Evolutionary conservation across 2,329 filamentous ascomycete species (phyloP).

Genomic region (Immersiporthe knoxdaviesiana): DNA sequence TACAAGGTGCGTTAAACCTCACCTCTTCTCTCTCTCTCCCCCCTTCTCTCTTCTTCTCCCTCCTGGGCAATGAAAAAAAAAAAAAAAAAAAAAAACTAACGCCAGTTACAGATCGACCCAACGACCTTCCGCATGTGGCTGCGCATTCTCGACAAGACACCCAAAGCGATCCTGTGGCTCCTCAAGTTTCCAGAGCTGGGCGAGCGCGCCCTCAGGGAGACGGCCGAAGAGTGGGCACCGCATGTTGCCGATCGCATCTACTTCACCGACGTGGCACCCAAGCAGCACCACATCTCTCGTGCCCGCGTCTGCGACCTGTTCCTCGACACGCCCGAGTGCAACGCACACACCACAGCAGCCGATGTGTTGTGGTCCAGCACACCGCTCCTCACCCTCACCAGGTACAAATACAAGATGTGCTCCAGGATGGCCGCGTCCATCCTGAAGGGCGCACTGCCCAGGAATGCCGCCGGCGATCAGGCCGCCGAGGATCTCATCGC

Average conservation of each 20-base stretch:
- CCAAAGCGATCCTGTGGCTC: constrained; percentile 91
- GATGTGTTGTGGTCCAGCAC: constrained; percentile 97
- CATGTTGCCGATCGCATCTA: constrained; percentile 83
- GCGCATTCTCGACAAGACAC: constrained; percentile 81
- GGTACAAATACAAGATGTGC: constrained; percentile 98
- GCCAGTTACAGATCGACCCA: constrained; percentile 78
- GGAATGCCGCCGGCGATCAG: constrained; percentile 64
- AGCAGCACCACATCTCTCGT: constrained; percentile 89
- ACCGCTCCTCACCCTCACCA: constrained; percentile 83
- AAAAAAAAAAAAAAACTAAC: too few species aligned
- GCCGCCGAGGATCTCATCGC: constrained; percentile 80
- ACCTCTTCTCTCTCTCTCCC: not conserved
- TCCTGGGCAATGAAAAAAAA: too few species aligned
- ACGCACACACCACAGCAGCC: constrained; percentile 95
- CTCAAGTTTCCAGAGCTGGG: constrained; percentile 95
- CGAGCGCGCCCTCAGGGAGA: constrained; percentile 80
- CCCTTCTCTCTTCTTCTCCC: too few species aligned
- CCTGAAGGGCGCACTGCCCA: constrained; percentile 83
- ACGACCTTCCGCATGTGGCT: constrained; percentile 96
- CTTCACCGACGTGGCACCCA: constrained; percentile 96
- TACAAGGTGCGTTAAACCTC: constrained; percentile 74
- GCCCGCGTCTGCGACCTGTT: constrained; percentile 93
- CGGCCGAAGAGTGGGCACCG: constrained; percentile 82
- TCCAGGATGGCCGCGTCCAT: constrained; percentile 97
- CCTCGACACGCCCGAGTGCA: constrained; percentile 96